These are phyloP conservation scores for Yarrowia yakushimensis DNA, from an alignment of 805 yeast genomes.

Conservation along the genomic window DNA sequence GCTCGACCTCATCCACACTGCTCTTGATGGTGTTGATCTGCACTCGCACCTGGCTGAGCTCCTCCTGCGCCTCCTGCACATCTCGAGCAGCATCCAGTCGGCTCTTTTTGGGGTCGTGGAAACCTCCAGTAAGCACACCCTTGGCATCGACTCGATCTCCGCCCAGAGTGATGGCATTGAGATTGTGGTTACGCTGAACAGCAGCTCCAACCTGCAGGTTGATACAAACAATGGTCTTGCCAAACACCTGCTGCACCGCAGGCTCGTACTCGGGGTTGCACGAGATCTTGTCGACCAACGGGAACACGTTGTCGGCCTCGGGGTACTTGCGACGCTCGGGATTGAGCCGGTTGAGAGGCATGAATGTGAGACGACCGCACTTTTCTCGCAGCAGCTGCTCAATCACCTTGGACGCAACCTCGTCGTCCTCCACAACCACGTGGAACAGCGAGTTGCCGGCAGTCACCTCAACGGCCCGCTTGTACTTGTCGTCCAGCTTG, in stretches of 20 bases:
- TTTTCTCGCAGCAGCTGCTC: conserved; percentile 65
- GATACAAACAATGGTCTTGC: conserved; percentile 71
- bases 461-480: conserved; percentile 80
- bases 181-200: conserved; percentile 54
- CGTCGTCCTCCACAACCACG: conserved; percentile 83
- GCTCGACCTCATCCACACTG: conserved; percentile 41
- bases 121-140: conserved; percentile 90
- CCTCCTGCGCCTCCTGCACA: conserved; percentile 46
- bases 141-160: conserved; percentile 84
- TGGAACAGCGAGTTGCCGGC: conserved; percentile 86
- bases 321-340: conserved; percentile 52
- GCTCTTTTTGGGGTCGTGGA: conserved; percentile 61
- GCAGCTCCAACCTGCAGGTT: conserved; percentile 66
- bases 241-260: conserved; percentile 78
- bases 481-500: conserved; percentile 74
- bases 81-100: conserved; percentile 66
- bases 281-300: conserved; percentile 71
- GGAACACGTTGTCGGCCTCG: conserved; percentile 52
- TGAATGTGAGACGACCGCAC: conserved; percentile 83
- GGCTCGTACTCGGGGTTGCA: conserved; percentile 53
- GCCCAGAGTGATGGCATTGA: conserved; percentile 81
- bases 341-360: conserved; percentile 74
- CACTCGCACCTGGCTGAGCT: conserved; percentile 43
- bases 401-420: conserved; percentile 75
- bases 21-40: conserved; percentile 37